Evolutionary conservation across 75 land plant species (phyloP).

Genomic region (Cupressus sempervirens): DNA sequence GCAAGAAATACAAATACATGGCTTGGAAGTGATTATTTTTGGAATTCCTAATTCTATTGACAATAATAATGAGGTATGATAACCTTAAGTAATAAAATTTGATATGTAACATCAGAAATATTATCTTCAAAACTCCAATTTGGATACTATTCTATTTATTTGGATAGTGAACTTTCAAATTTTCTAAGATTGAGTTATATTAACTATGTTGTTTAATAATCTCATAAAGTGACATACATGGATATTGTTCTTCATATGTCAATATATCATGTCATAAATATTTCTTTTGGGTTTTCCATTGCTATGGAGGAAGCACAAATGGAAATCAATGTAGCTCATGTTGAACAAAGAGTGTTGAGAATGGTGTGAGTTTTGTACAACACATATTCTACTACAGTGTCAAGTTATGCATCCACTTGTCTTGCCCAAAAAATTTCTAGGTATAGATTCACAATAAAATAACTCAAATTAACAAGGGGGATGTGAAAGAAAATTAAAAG

Average conservation of each 20-base stretch:
- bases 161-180: background rate
- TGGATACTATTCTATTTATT: background rate
- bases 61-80: conserved; percentile 38
- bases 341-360: conserved; percentile 68
- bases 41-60: conserved; percentile 58
- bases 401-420: conserved; percentile 17
- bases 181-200: background rate
- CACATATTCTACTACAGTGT: conserved; percentile 86
- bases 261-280: conserved; percentile 59
- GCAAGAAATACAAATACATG: conserved; percentile 30
- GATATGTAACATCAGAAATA: background rate
- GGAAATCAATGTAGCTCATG: conserved; percentile 80
- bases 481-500: background rate
- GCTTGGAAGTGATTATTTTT: conserved; percentile 35
- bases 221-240: background rate
- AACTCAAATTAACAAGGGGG: background rate
- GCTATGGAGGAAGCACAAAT: conserved; percentile 85
- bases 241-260: background rate
- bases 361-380: conserved; percentile 66
- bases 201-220: background rate
- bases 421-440: background rate
- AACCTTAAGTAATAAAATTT: background rate
- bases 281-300: conserved; percentile 81
- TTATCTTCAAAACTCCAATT: background rate
- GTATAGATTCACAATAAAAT: background rate